Base-by-base conservation (phyloP, 1,284 basidiomycete genomes). In the Cutaneotrichosporon dermatis region DNA sequence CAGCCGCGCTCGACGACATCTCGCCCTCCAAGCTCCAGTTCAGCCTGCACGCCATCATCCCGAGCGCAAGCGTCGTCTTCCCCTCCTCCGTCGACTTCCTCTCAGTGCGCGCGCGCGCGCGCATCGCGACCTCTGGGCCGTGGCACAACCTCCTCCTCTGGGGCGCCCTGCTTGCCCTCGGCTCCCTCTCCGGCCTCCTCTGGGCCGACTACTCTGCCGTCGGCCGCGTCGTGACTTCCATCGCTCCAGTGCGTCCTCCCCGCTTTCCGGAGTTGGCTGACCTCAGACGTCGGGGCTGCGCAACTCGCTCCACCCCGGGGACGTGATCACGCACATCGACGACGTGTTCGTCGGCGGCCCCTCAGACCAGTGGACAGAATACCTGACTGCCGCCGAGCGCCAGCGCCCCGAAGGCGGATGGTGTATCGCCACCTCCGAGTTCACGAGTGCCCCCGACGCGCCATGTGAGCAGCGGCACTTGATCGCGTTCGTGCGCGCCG, bases 81-180 rank as follows among this genome's bases (percentile, higher is more conserved):
- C 69, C 73, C 6, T 62, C 65, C 15, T 54, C 65, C 3, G 60
- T 72, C n/a, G 69, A 74, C 54, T 55, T 55, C 15, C 60, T 76
- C 4, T 55, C 68, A 13, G 42, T 67, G 62, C 69, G 59, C 51
- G 69, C 72, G 0, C 69, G 68, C 12, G 64, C 75, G 54, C 67
- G 76, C 11, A 57, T 78, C 10, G 71, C 76, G 1, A 64, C 75
- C 2, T 65, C 74, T 1, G 76, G 76, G 1, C 72, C 76, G 12
- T 70, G 68, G 43, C 70, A 76, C 61, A 78, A 78, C 55, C 61
- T 77, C 50, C 41, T 75, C 12, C 70, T 68, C 13, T 75, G 66
- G 60, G 43, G 63, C 9, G 54, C 35, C 1, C 54, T 64, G 3
- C 3, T 61, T 12, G 53, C 46, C 4, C 15, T 63, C 15, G 58